These are phyloP conservation scores for Lepiota venenata DNA, from an alignment of 768 basidiomycete genomes.

Conservation along the genomic window DNA sequence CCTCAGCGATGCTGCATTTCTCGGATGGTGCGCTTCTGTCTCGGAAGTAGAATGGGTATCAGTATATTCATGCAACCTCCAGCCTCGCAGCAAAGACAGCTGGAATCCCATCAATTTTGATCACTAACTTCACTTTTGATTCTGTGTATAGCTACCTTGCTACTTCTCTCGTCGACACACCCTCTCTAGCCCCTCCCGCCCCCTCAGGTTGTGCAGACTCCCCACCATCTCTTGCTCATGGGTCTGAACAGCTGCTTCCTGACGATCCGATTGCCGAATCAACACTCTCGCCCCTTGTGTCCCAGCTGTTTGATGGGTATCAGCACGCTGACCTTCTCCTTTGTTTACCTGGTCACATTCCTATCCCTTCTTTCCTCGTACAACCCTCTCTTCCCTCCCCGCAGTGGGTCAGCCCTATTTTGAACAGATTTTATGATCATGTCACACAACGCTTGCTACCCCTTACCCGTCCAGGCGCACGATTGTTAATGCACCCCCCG, in stretches of 20 bases:
- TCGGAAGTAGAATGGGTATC: background rate
- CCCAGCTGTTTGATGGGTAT: slow-evolving; percentile 64
- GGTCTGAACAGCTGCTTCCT: slow-evolving; percentile 27
- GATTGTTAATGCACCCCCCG: slow-evolving; percentile 41
- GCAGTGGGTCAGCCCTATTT: slow-evolving; percentile 54
- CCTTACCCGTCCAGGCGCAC: slow-evolving; percentile 35
- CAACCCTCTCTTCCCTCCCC: slow-evolving; percentile 55
- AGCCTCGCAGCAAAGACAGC: slow-evolving; percentile 66
- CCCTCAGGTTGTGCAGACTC: slow-evolving; percentile 3
- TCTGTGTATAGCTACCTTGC: slow-evolving; percentile 78
- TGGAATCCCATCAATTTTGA: slow-evolving; percentile 64
- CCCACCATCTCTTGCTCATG: slow-evolving; percentile 9
- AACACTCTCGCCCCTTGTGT: slow-evolving; percentile 55
- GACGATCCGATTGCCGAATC: slow-evolving; percentile 53
- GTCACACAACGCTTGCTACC: slow-evolving; percentile 45
- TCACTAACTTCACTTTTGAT: slow-evolving; percentile 86
- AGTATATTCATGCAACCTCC: slow-evolving; percentile 2
- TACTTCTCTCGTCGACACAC: slow-evolving; percentile 45
- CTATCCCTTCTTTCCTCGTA: slow-evolving; percentile 66
- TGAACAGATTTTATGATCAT: slow-evolving; percentile 42
- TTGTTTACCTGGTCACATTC: slow-evolving; percentile 69
- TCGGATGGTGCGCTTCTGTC: slow-evolving; percentile 57
- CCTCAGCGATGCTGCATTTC: slow-evolving; percentile 74
- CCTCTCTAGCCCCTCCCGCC: slow-evolving; percentile 16
- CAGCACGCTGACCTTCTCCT: slow-evolving; percentile 68